phyloP scores from a whole-genome alignment of 208 protist genomes.

The Crithidia bombi region DNA sequence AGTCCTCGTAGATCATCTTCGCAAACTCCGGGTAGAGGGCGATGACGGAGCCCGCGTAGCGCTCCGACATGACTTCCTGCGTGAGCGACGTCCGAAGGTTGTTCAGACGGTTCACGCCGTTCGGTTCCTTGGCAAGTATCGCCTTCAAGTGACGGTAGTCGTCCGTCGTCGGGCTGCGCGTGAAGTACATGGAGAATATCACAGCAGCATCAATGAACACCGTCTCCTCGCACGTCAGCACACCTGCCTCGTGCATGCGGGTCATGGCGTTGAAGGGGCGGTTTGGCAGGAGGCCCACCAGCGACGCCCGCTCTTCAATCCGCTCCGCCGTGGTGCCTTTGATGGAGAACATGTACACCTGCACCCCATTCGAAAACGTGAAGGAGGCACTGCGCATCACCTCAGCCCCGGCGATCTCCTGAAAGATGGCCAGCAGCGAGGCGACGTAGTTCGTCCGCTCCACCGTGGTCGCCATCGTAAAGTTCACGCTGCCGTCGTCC shows the following conservation, averaged over 20 bases:
- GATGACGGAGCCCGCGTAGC: conserved; percentile 82
- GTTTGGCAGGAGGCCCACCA: conserved; percentile 75
- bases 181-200: conserved; percentile 92
- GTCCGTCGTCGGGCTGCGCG: conserved; percentile 77
- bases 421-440: conserved; percentile 68
- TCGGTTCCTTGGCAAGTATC: conserved; percentile 72
- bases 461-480: conserved; percentile 74
- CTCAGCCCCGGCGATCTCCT: conserved; percentile 64
- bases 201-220: conserved; percentile 78
- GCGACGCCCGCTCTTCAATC: conserved; percentile 58
- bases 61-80: conserved; percentile 91
- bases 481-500: conserved; percentile 40
- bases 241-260: conserved; percentile 64
- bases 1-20: conserved; percentile 92
- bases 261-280: conserved; percentile 70
- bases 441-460: conserved; percentile 69
- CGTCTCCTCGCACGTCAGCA: conserved; percentile 63
- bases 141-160: conserved; percentile 75
- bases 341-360: conserved; percentile 79
- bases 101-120: conserved; percentile 89
- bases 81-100: conserved; percentile 76
- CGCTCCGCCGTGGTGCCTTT: conserved; percentile 37
- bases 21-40: conserved; percentile 82
- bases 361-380: conserved; percentile 81
- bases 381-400: conserved; percentile 59